A percentile compares a stretch with the other conserved stretches of the same genome.
phyloP scores from a whole-genome alignment of 306 rosid species.

The Rubus parviflorus region DNA sequence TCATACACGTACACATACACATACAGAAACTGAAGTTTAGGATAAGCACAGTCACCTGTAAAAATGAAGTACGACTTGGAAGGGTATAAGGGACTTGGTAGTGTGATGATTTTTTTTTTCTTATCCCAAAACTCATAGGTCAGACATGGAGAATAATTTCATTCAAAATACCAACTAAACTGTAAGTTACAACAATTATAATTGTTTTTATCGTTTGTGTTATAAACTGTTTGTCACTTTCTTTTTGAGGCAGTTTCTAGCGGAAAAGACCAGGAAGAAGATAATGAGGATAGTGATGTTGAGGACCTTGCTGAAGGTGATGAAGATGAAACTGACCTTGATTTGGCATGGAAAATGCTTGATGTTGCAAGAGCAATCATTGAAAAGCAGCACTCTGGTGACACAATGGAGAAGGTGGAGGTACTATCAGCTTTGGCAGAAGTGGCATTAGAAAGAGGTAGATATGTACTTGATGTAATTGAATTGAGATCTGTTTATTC shows the following conservation, averaged over 20 bases:
- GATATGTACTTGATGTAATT: constrained; percentile 7
- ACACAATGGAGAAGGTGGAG: constrained; percentile 89
- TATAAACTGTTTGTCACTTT: constrained; percentile 3
- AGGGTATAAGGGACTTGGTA: background rate
- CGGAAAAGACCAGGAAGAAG: constrained; percentile 59
- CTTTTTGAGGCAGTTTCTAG: constrained; percentile 45
- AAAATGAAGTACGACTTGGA: background rate
- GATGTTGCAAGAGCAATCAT: constrained; percentile 95
- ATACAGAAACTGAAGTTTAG: background rate
- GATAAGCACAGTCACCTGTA: background rate
- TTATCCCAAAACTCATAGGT: background rate
- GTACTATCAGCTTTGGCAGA: constrained; percentile 89
- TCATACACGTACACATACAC: background rate
- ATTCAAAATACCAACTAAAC: background rate
- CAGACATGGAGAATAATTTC: background rate
- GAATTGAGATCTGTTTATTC: constrained; percentile 8
- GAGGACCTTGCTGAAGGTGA: constrained; percentile 84
- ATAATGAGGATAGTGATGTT: constrained; percentile 57
- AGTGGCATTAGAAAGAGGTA: constrained; percentile 95
- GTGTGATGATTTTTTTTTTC: background rate
- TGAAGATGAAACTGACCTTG: constrained; percentile 93
- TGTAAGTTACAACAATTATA: background rate
- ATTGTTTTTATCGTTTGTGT: background rate
- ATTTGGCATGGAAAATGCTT: constrained; percentile 97
- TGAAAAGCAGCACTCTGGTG: constrained; percentile 69